phyloP scores from a whole-genome alignment of 73 alveolate species.

The Tetrahymena thermophila region DNA sequence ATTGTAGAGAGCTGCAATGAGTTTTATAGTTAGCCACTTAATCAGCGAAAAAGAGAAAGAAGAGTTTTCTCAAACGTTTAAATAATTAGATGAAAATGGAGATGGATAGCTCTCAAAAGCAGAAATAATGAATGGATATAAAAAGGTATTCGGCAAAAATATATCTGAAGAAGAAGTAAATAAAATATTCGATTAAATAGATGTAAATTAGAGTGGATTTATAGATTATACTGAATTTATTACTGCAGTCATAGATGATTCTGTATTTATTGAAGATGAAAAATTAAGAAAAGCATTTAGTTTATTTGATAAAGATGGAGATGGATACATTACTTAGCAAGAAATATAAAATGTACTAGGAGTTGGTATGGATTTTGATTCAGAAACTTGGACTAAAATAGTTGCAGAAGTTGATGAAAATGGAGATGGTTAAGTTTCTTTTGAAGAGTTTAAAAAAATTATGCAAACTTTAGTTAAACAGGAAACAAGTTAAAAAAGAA shows the following conservation, averaged over 20 bases:
- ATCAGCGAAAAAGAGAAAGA: constrained; percentile 3
- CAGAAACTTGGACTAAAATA: background rate
- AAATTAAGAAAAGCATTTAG: constrained; percentile 8
- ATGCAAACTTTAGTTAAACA: constrained; percentile 13
- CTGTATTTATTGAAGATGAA: background rate
- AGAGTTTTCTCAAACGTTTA: constrained; percentile 1
- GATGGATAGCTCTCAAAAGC: constrained; percentile 17
- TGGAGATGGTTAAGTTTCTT: constrained; percentile 64
- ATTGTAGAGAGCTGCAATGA: constrained; percentile 13
- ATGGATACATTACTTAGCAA: constrained; percentile 20
- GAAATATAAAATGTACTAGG: constrained; percentile 6
- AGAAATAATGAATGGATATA: constrained; percentile 4
- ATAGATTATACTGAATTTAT: constrained; percentile 24
- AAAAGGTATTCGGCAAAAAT: background rate
- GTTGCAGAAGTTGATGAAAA: constrained; percentile 56
- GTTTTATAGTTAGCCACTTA: constrained; percentile 4
- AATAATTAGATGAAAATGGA: constrained; percentile 12
- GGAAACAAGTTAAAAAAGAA: background rate
- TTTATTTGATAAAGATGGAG: constrained; percentile 39
- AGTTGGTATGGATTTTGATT: background rate
- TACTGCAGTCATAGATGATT: constrained; percentile 4
- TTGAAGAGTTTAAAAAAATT: constrained; percentile 51
- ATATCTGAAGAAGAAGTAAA: background rate
- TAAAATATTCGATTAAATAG: background rate
- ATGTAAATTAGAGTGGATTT: constrained; percentile 13